These are phyloP conservation scores for Rhizopus arrhizus DNA, from an alignment of 371 early-diverging fungal genomes.

Conservation along the genomic window DNA sequence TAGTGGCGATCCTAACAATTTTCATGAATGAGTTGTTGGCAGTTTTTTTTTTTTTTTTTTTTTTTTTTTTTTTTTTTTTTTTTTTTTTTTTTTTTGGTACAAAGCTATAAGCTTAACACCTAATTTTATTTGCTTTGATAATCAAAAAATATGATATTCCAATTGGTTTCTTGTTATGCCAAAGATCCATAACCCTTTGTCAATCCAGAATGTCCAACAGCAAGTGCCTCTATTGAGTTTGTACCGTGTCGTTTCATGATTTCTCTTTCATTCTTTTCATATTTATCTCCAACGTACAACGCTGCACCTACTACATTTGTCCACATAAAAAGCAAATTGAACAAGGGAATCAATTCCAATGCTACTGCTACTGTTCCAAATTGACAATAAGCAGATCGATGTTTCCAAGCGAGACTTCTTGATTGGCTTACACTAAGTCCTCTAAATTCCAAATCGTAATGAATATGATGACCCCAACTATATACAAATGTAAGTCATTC, in stretches of 20 bases:
- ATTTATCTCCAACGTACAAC: slow-evolving; percentile 70
- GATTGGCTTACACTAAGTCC: slow-evolving; percentile 55
- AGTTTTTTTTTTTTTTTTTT: too few relatives aligned
- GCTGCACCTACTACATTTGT: slow-evolving; percentile 80
- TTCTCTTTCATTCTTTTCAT: slow-evolving; percentile 48
- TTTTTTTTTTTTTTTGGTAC: too few relatives aligned
- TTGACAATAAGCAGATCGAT: slow-evolving; percentile 42
- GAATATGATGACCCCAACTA: slow-evolving; percentile 58
- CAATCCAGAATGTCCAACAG: slow-evolving; percentile 1
- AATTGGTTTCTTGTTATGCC: background rate
- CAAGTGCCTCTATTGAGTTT: slow-evolving; percentile 7
- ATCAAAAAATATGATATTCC: too few relatives aligned
- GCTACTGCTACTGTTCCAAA: slow-evolving; percentile 70
- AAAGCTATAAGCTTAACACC: too few relatives aligned
- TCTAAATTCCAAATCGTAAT: slow-evolving; percentile 61
- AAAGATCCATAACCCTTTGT: slow-evolving; percentile 26
- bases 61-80: too few relatives aligned
- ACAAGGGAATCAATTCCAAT: slow-evolving; percentile 67
- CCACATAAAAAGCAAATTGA: slow-evolving; percentile 72
- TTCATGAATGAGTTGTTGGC: too few relatives aligned
- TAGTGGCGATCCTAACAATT: too few relatives aligned
- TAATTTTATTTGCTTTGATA: too few relatives aligned
- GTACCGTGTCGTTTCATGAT: slow-evolving; percentile 17
- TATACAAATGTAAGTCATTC: background rate
- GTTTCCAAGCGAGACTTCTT: slow-evolving; percentile 47